Evolutionary conservation across 169 alveolate species (phyloP), one percentile per base, ranked within the genome.

Genomic region (Plasmodium relictum): DNA sequence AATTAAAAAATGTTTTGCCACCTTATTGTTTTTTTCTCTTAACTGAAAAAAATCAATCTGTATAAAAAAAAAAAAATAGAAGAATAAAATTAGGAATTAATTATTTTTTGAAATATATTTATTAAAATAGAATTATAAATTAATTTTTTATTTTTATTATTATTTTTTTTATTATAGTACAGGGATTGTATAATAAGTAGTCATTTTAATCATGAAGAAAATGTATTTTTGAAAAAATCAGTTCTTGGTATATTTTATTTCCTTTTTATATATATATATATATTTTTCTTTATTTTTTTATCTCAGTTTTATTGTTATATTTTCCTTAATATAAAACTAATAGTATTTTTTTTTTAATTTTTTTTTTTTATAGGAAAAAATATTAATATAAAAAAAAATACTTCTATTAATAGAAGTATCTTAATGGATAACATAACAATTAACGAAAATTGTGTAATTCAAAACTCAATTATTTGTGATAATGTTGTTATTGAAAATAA

Each of bases 401-500:
- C 92, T 42, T 73, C 83, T 44, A 61, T 94, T 3, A 54, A 66
- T 42, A 91, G 92, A 22, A 88, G 94, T 44, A 93, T 94, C 7
- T 66, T 85, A 37, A 94, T 94, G 96, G 94, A 94, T 52, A 78
- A 88, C 41, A 90, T 92, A 61, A 89, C 44, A 6, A 41, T 94
- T 10, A 68, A 63, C 50, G 93, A 90, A 41, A 85, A 92, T 54
- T 92, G 92, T 24, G 90, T 71, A 12, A 72, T 94, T 44, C 89
- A 89, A 45, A 80, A 89, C 22, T 89, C 93, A 6, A 70, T 94
- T 41, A 69, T 94, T 16, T 93, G 95, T 31, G 59, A 80, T 10
- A 56, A 91, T 56, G 94, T 88, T 9, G 66, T 74, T 5, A 74
- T 94, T 52, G 88, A 83, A n/a, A 74, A 78, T 14, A 90, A 92